Evolutionary conservation across 495 filamentous ascomycete species (phyloP).

Genomic region (Podospora sp.): DNA sequence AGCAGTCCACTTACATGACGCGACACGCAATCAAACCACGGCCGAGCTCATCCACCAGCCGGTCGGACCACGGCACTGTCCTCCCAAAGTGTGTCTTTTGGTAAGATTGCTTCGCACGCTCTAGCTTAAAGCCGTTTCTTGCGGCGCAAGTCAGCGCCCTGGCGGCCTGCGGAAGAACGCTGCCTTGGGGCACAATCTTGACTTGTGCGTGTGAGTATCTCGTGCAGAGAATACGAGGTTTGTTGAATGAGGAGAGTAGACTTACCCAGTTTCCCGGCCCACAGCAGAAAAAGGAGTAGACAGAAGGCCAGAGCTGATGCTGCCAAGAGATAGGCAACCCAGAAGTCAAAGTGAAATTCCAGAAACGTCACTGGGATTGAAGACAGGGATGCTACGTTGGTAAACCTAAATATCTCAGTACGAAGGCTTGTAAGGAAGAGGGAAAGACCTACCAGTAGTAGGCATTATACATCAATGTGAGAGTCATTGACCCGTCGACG

Average conservation of each 20-base stretch:
- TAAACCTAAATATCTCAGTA: conserved; percentile 33
- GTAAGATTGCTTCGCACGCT: conserved; percentile 54
- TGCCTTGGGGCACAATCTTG: conserved; percentile 44
- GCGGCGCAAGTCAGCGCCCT: conserved; percentile 46
- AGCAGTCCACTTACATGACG: conserved; percentile 45
- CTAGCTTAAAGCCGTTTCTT: conserved; percentile 50
- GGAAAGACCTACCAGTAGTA: conserved; percentile 51
- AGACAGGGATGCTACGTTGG: conserved; percentile 53
- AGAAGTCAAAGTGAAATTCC: conserved; percentile 51
- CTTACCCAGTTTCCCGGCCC: conserved; percentile 29
- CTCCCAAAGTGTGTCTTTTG: conserved; percentile 39
- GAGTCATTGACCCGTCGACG: conserved; percentile 46
- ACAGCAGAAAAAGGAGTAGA: conserved; percentile 38
- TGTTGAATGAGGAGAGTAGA: neutral
- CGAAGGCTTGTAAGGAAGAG: neutral
- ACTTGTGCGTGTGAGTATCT: conserved; percentile 37
- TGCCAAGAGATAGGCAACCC: conserved; percentile 51
- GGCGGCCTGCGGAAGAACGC: conserved; percentile 46
- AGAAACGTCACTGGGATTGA: conserved; percentile 50
- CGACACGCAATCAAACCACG: conserved; percentile 46
- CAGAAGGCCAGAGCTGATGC: conserved; percentile 45
- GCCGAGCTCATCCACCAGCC: conserved; percentile 49
- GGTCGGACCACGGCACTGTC: conserved; percentile 38
- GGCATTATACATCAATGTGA: conserved; percentile 53
- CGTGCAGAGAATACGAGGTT: conserved; percentile 23